phyloP scores from a whole-genome alignment of 495 filamentous ascomycete genomes.

The Podospora tetraspora region DNA sequence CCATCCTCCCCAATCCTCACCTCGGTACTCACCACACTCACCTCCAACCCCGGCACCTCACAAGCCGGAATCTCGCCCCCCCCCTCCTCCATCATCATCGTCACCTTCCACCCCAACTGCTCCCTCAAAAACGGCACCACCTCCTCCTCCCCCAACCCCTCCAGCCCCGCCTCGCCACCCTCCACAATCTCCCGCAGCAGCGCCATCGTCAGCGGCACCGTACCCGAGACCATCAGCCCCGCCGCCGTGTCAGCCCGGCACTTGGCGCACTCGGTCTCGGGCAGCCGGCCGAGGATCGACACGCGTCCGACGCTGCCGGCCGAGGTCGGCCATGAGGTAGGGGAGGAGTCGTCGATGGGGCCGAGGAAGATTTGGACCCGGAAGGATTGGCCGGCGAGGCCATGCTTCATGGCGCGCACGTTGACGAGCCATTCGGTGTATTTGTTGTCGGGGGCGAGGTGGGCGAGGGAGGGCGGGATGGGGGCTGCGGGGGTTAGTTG shows the following conservation, averaged over 20 bases:
- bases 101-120: conserved; percentile 34
- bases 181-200: conserved; percentile 35
- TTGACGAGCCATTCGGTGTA: conserved; percentile 44
- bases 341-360: conserved; percentile 22
- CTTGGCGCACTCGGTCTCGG: conserved; percentile 31
- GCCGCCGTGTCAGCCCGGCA: conserved; percentile 27
- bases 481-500: conserved; percentile 7
- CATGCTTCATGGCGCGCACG: conserved; percentile 38
- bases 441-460: conserved; percentile 30
- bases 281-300: conserved; percentile 32
- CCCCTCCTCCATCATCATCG: conserved; percentile 29
- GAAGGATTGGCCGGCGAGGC: conserved; percentile 35
- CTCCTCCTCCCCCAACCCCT: conserved; percentile 26
- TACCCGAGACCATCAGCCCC: conserved; percentile 34
- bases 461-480: conserved; percentile 20
- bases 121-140: conserved; percentile 34
- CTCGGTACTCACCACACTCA: conserved; percentile 35
- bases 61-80: conserved; percentile 28
- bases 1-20: conserved; percentile 31
- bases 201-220: conserved; percentile 39
- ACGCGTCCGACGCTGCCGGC: conserved; percentile 38
- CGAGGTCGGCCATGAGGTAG: conserved; percentile 28
- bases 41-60: conserved; percentile 31
- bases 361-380: conserved; percentile 41
- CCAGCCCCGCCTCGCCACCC: conserved; percentile 12